Evolutionary conservation across 805 yeast species (phyloP), one percentile per base, ranked within the genome.

Genomic region (Candida parachauliodes): DNA sequence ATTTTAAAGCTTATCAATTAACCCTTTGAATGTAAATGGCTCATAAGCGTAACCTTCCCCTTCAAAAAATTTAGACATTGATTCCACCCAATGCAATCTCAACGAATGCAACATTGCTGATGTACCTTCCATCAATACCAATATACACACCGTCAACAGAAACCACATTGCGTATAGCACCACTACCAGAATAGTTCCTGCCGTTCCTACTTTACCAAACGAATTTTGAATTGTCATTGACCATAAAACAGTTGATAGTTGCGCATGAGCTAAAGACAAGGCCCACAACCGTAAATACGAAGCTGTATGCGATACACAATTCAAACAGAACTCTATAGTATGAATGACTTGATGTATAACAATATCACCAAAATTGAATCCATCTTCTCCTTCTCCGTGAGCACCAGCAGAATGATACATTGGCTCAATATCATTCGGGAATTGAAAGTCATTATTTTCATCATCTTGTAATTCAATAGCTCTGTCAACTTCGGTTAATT

Each of bases 61-160:
- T 52, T 79, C 82, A 47, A 83, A 83, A 55, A 79, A 82, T 57
- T 83, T 83, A 31, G 86, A 79, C 89, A 83, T 83, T 25, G 86
- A 77, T 54, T 83, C 89, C 37, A 83, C 88, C 89, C 89, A 83
- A 54, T 83, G 89, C 49, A 83, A 66, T 62, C 89, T 74, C 51
- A 83, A 70, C 11, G 85, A 76, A 56, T 83, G 89, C 51, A 83
- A 66, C 89, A 83, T 83, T 15, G 88, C 88, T n/a, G 87, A 80
- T 0, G 88, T 83, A 40, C 89, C 89, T 61, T 83, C 89, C 89
- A 83, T 83, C 34, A 80, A 67, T 33, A 83, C 88, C 54, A 83
- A 64, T 28, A 83, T 79, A 48, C 78, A 72, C 26, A 79, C 81
- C 0, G 88, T 81, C 48, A 83, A 65, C 5, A 74, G 72, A 57